A percentile compares a stretch with the other conserved stretches of the same genome.
phyloP scores from a whole-genome alignment of 2,329 filamentous ascomycete species.

The Neocatenulostroma microsporum region DNA sequence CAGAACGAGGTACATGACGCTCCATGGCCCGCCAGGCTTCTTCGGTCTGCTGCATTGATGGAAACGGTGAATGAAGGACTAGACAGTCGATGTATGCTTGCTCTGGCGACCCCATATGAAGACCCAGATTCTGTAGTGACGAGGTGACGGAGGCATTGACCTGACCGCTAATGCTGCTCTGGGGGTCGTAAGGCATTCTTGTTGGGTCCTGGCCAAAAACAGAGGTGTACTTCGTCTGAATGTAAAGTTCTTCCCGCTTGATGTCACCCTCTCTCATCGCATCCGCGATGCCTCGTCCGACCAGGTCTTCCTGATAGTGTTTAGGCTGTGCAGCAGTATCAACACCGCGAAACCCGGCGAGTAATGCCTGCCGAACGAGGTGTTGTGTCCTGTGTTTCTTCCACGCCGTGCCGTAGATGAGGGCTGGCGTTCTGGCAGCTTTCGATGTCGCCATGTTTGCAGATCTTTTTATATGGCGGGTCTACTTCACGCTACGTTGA shows the following conservation, averaged over 20 bases:
- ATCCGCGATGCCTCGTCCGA: slow-evolving; percentile 58
- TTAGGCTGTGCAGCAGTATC: slow-evolving; percentile 73
- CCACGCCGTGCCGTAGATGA: slow-evolving; percentile 80
- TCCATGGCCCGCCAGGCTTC: slow-evolving; percentile 61
- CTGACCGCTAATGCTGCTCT: slow-evolving; percentile 54
- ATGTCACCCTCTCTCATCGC: slow-evolving; percentile 55
- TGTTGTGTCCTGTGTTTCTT: slow-evolving; percentile 61
- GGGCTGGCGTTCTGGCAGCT: slow-evolving; percentile 30
- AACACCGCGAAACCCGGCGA: slow-evolving; percentile 61
- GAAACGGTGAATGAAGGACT: slow-evolving; percentile 52
- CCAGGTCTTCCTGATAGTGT: slow-evolving; percentile 67
- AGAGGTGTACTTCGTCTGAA: slow-evolving; percentile 79
- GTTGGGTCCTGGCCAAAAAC: slow-evolving; percentile 52
- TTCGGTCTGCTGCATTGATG: slow-evolving; percentile 46
- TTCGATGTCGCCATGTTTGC: slow-evolving; percentile 13
- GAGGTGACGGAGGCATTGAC: slow-evolving; percentile 59
- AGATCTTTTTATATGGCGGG: too few species aligned
- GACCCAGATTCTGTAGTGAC: slow-evolving; percentile 56
- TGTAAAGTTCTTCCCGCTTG: slow-evolving; percentile 55
- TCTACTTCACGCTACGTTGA: too few species aligned
- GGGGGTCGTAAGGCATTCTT: slow-evolving; percentile 56
- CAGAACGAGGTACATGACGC: slow-evolving; percentile 55
- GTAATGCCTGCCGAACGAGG: slow-evolving; percentile 61
- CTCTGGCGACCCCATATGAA: slow-evolving; percentile 30
- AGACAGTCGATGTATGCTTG: slow-evolving; percentile 49